A percentile compares a stretch with the other conserved stretches of the same genome.
Evolutionary conservation across 1,139 yeast genomes (phyloP).

Genomic region (Geotrichum restrictum): DNA sequence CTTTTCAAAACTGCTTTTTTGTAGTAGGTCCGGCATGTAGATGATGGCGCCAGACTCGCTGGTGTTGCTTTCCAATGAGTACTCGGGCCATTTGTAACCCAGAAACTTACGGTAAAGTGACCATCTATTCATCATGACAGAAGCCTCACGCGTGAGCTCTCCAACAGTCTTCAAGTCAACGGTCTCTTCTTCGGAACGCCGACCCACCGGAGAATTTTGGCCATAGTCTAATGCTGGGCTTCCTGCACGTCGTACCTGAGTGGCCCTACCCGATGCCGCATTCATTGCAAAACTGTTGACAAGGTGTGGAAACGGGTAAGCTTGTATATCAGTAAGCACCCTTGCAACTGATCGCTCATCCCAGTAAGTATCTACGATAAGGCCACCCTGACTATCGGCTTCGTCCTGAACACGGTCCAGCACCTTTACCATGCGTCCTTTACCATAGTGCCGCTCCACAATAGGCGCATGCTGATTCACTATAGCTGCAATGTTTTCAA

Average conservation of each 20-base stretch:
- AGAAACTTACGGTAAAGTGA: constrained; percentile 73
- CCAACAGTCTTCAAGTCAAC: constrained; percentile 54
- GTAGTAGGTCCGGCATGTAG: constrained; percentile 42
- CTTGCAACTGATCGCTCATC: constrained; percentile 63
- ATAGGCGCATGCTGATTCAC: constrained; percentile 81
- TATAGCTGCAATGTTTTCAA: constrained; percentile 81
- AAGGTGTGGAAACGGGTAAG: constrained; percentile 50
- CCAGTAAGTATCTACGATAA: constrained; percentile 81
- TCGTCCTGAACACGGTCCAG: constrained; percentile 75
- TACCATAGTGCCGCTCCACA: constrained; percentile 68
- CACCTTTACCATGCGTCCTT: constrained; percentile 60
- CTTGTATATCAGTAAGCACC: constrained; percentile 52
- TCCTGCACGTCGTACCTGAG: constrained; percentile 26
- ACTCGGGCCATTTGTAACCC: constrained; percentile 59
- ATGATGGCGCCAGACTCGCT: constrained; percentile 21
- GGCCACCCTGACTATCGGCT: constrained; percentile 85
- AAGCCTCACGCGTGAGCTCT: constrained; percentile 59
- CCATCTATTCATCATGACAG: constrained; percentile 83
- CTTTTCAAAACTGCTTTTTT: constrained; percentile 56
- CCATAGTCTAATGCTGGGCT: constrained; percentile 27
- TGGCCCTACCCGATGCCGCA: background rate
- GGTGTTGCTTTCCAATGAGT: constrained; percentile 22
- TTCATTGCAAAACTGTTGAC: constrained; percentile 35
- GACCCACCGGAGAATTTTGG: constrained; percentile 7
- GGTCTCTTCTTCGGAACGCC: constrained; percentile 34